These are phyloP conservation scores for Coemansia sp. DNA, from an alignment of 192 early-diverging fungal genomes.

Conservation along the genomic window DNA sequence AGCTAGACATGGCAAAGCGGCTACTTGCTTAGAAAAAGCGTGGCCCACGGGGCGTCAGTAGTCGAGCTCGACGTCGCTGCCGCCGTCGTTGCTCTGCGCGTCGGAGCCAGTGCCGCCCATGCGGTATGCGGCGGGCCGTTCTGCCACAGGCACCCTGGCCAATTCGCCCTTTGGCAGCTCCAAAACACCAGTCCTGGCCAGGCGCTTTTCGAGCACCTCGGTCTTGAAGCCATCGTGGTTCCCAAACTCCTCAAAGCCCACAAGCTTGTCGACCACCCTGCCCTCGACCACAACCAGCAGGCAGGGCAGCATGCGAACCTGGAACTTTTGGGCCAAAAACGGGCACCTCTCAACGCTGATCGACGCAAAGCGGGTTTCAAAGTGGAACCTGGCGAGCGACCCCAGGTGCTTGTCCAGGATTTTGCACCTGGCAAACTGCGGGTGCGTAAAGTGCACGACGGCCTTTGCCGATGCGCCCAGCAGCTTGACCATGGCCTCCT, in stretches of 20 bases:
- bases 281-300: constrained; percentile 78
- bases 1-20: neutral
- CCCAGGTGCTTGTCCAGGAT: constrained; percentile 89
- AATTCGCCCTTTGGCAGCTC: constrained; percentile 43
- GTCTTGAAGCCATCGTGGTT: constrained; percentile 84
- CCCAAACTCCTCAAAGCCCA: constrained; percentile 95
- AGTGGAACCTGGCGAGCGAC: constrained; percentile 76
- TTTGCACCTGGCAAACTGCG: constrained; percentile 89
- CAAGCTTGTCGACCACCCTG: constrained; percentile 63
- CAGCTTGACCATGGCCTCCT: constrained; percentile 81
- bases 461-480: constrained; percentile 63
- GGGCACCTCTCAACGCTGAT: constrained; percentile 86
- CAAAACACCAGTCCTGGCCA: constrained; percentile 56
- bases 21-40: no score
- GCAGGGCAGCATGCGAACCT: constrained; percentile 85
- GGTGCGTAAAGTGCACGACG: constrained; percentile 89
- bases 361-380: constrained; percentile 82
- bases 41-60: no score
- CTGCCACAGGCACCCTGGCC: constrained; percentile 23
- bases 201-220: constrained; percentile 65
- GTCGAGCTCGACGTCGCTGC: constrained; percentile 1
- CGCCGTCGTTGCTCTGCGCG: neutral
- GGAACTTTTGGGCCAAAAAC: constrained; percentile 87
- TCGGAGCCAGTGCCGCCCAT: neutral
- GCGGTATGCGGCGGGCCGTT: constrained; percentile 31